Conservation (phyloP, 179 eudicot genomes). For the Nepenthes alata region DNA sequence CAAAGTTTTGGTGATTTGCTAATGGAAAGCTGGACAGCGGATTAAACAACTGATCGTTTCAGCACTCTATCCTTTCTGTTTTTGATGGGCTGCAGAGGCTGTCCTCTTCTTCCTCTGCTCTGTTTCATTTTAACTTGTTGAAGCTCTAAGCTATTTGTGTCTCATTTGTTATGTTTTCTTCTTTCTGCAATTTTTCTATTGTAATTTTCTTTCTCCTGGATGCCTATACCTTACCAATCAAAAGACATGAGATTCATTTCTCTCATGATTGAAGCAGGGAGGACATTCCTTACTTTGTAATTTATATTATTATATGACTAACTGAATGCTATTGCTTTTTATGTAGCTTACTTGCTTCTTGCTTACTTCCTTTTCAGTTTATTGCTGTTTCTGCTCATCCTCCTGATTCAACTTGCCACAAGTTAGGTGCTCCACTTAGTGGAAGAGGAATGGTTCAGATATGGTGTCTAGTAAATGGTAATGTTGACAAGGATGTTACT, state of each 20-base stretch:
- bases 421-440: slow-evolving; percentile 54
- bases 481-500: slow-evolving; percentile 16
- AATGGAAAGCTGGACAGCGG: too few species aligned
- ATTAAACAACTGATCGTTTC: too few species aligned
- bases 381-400: slow-evolving; percentile 96
- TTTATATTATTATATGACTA: neutral
- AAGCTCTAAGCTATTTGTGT: too few species aligned
- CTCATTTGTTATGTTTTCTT: too few species aligned
- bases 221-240: too few species aligned
- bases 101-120: too few species aligned
- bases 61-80: too few species aligned
- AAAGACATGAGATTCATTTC: too few species aligned
- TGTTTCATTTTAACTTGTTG: too few species aligned
- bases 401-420: slow-evolving; percentile 85
- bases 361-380: slow-evolving; percentile 35
- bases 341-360: slow-evolving; percentile 1
- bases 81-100: too few species aligned
- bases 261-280: too few species aligned
- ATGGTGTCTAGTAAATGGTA: slow-evolving; percentile 50
- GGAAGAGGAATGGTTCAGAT: slow-evolving; percentile 89
- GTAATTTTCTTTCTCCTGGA: neutral
- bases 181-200: neutral
- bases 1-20: too few species aligned
- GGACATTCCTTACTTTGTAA: neutral
- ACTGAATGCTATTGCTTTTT: neutral